Conservation (phyloP, 768 basidiomycete species). For the Leccinum truebloodii region DNA sequence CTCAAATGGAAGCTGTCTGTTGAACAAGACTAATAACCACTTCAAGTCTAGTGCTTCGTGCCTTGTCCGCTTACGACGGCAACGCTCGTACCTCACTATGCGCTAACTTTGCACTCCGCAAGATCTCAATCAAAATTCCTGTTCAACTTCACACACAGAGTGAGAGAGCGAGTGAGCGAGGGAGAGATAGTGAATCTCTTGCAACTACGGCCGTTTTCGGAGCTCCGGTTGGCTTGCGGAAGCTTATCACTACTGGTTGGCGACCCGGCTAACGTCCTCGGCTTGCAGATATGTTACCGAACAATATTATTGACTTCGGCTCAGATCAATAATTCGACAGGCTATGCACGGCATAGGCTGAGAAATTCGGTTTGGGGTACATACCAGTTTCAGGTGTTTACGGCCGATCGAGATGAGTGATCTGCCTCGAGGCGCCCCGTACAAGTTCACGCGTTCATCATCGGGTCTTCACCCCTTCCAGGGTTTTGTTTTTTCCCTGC, state of each 20-base stretch:
- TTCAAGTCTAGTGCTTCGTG: not conserved
- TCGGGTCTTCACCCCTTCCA: conserved; percentile 5
- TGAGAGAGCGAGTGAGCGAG: not conserved
- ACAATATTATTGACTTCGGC: not conserved
- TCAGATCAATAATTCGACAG: not conserved
- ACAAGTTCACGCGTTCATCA: conserved; percentile 26
- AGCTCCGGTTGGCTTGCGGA: not conserved
- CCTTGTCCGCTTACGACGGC: not conserved
- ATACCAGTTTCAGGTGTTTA: conserved; percentile 14
- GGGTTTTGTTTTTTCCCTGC: conserved; percentile 15
- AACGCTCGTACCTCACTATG: not conserved
- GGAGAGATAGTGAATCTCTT: not conserved
- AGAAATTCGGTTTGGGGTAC: not conserved
- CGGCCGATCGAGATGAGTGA: conserved; percentile 12
- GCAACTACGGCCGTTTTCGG: not conserved
- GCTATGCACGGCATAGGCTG: not conserved
- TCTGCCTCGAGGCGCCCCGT: conserved; percentile 20
- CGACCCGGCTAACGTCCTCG: not conserved
- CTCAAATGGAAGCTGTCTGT: not conserved
- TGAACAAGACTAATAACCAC: not conserved
- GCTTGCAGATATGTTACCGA: not conserved
- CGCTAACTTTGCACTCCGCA: not conserved
- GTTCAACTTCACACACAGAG: not conserved
- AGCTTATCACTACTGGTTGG: not conserved
- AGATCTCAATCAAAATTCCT: not conserved